These are phyloP conservation scores for Avicennia marina DNA, from an alignment of 257 asterid species.

Conservation along the genomic window DNA sequence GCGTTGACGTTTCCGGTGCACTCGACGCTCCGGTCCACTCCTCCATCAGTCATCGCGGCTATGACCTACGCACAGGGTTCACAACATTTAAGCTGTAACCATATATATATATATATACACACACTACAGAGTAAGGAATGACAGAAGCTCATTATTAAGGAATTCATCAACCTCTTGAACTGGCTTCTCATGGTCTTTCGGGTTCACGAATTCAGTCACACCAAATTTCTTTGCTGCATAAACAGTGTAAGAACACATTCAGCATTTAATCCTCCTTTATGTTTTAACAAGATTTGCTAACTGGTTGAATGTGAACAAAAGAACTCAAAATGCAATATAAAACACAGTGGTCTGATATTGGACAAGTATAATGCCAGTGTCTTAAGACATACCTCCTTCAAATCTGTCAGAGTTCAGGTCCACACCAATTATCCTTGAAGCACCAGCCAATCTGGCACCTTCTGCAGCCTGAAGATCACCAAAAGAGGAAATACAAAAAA, in stretches of 20 bases:
- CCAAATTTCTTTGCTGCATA: constrained; percentile 81
- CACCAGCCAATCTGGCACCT: constrained; percentile 82
- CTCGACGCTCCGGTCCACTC: constrained; percentile 80
- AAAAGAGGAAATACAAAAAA: not conserved
- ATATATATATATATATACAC: too few species aligned
- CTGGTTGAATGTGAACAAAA: too few species aligned
- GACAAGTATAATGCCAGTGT: too few species aligned
- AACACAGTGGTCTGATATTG: too few species aligned
- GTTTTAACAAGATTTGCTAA: too few species aligned
- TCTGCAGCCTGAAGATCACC: constrained; percentile 65
- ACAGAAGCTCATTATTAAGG: too few species aligned
- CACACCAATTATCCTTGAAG: constrained; percentile 71
- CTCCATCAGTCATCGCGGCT: constrained; percentile 77
- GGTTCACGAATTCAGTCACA: constrained; percentile 68
- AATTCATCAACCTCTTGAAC: constrained; percentile 80
- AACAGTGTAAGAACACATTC: not conserved
- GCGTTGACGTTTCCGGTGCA: constrained; percentile 78
- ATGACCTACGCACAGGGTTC: constrained; percentile 42
- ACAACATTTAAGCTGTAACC: too few species aligned
- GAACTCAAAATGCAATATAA: too few species aligned
- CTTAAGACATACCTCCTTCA: constrained; percentile 20
- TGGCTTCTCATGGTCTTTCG: constrained; percentile 74
- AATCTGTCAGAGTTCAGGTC: constrained; percentile 57
- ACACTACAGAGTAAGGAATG: too few species aligned
- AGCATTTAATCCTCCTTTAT: too few species aligned